phyloP scores from a whole-genome alignment of 495 filamentous ascomycete genomes.

The Parmelia sp. region DNA sequence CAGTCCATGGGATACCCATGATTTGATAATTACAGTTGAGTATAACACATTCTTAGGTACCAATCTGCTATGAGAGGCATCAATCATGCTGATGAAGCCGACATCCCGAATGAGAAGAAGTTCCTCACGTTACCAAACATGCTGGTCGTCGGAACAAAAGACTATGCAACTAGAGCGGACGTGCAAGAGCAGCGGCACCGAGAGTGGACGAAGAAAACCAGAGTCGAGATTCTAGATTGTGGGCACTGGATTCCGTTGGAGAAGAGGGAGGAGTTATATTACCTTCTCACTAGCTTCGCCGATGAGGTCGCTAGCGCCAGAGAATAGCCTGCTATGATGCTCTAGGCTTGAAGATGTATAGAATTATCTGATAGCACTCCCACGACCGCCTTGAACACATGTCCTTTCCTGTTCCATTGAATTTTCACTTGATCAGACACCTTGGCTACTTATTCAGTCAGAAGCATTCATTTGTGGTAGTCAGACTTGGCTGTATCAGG shows the following conservation, averaged over 20 bases:
- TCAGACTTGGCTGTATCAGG: too few relatives aligned
- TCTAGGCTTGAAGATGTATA: neutral
- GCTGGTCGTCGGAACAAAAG: neutral
- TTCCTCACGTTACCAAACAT: neutral
- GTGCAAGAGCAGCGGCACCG: neutral
- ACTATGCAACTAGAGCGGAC: slow-evolving; percentile 2
- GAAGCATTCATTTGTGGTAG: too few relatives aligned
- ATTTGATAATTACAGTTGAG: neutral
- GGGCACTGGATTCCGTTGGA: slow-evolving; percentile 10
- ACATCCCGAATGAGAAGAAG: neutral
- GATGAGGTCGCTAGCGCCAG: neutral
- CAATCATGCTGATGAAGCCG: slow-evolving; percentile 2
- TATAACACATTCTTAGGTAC: neutral
- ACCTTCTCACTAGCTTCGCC: neutral
- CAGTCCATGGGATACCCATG: neutral
- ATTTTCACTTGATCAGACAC: too few relatives aligned
- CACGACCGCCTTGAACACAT: too few relatives aligned
- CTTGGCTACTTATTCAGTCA: too few relatives aligned
- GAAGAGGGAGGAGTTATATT: neutral
- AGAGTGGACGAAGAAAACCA: neutral
- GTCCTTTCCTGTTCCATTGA: too few relatives aligned
- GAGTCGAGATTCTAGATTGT: slow-evolving; percentile 5
- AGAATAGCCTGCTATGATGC: neutral
- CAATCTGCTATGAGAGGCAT: neutral
- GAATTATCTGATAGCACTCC: too few relatives aligned